Evolutionary conservation across 352 stramenopile species (phyloP).

Genomic region (Phytophthora parvispora): DNA sequence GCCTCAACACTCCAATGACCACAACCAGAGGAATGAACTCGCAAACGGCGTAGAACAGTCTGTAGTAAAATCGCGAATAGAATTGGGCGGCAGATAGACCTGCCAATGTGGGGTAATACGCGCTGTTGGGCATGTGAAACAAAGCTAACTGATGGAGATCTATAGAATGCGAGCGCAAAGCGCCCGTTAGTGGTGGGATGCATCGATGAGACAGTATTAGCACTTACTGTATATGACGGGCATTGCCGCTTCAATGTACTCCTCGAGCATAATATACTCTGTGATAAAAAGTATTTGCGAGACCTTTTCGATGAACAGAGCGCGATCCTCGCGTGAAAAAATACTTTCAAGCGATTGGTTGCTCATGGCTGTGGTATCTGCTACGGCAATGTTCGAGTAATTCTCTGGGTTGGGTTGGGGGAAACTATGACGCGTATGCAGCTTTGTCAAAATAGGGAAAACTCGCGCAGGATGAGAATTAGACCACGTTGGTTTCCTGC

Average conservation of each 20-base stretch:
- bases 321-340: no score
- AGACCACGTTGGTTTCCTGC: no score
- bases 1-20: neutral
- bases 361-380: neutral
- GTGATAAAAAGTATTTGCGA: no score
- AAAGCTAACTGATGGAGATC: neutral
- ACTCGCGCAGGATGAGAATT: neutral
- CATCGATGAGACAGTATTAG: no score
- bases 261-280: no score
- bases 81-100: neutral
- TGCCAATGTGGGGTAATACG: neutral
- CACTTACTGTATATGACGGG: no score
- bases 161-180: neutral
- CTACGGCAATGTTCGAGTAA: neutral
- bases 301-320: no score
- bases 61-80: neutral
- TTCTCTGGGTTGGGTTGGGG: neutral
- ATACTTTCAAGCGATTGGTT: no score
- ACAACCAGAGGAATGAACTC: neutral
- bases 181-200: no score
- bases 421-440: neutral
- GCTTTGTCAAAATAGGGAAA: neutral
- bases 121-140: neutral
- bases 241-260: no score
- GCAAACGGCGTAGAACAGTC: neutral